phyloP scores from a whole-genome alignment of 2,329 filamentous ascomycete species.

The Tolypocladium guangdongense region DNA sequence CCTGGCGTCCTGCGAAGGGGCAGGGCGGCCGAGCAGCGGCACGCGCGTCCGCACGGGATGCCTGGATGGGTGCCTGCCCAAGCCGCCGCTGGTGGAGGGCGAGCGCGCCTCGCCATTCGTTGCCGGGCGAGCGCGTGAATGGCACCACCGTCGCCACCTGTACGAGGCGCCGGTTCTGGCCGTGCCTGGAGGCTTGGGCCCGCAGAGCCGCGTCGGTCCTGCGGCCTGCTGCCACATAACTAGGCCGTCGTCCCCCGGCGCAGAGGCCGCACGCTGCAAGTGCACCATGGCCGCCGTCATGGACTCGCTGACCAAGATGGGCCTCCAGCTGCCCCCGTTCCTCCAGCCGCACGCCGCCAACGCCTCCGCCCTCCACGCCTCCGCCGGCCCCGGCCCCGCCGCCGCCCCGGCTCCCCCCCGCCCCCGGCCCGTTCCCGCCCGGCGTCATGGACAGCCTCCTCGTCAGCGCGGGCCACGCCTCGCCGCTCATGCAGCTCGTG shows the following conservation, averaged over 20 bases:
- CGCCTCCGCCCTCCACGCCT: constrained; percentile 9
- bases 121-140: neutral
- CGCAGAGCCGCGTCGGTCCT: no score
- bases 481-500: constrained; percentile 29
- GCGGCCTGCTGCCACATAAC: no score
- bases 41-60: neutral
- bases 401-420: constrained; percentile 7
- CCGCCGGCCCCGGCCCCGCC: constrained; percentile 2
- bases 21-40: neutral
- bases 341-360: constrained; percentile 11
- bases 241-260: neutral
- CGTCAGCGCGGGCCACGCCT: constrained; percentile 30
- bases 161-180: neutral
- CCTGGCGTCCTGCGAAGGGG: no score
- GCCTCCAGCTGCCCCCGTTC: constrained; percentile 13
- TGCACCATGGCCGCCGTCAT: constrained; percentile 6
- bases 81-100: neutral
- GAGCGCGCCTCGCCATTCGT: neutral
- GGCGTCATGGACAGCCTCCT: constrained; percentile 33
- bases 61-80: neutral
- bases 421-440: constrained; percentile 10
- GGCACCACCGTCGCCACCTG: neutral
- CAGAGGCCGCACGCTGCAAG: neutral
- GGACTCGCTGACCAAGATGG: constrained; percentile 16
- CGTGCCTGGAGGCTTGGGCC: no score